A percentile compares a stretch with the other conserved stretches of the same genome.
Evolutionary conservation across 2,329 filamentous ascomycete species (phyloP).

Genomic region (Calycina marina): DNA sequence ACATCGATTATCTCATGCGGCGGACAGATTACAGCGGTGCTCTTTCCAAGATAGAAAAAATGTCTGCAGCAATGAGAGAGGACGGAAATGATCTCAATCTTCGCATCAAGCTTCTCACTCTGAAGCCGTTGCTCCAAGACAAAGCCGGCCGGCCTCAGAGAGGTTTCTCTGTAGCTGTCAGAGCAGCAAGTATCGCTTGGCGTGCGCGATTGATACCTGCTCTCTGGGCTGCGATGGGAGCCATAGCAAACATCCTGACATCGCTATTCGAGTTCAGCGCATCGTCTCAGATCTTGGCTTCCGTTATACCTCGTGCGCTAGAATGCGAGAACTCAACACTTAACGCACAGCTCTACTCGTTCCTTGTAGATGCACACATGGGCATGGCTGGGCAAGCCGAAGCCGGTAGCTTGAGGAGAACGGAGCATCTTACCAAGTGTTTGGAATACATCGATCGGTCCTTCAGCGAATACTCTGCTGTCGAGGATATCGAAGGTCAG

Average conservation of each 20-base stretch:
- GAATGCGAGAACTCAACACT: slow-evolving; percentile 43
- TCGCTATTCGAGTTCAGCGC: slow-evolving; percentile 44
- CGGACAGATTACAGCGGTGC: slow-evolving; percentile 37
- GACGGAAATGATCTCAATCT: slow-evolving; percentile 45
- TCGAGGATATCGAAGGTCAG: slow-evolving; percentile 44
- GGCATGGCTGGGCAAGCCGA: slow-evolving; percentile 39
- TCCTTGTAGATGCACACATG: slow-evolving; percentile 49
- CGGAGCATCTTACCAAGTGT: slow-evolving; percentile 31
- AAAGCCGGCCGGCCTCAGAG: slow-evolving; percentile 43
- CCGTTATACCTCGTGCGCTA: slow-evolving; percentile 48
- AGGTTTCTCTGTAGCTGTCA: slow-evolving; percentile 50
- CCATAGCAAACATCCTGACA: slow-evolving; percentile 41
- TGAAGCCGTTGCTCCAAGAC: slow-evolving; percentile 47
- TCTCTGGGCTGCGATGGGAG: slow-evolving; percentile 45
- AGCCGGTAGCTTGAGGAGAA: slow-evolving; percentile 24
- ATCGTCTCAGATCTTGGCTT: slow-evolving; percentile 39
- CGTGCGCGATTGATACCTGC: slow-evolving; percentile 41
- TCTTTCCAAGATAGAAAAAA: slow-evolving; percentile 35
- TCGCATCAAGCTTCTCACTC: slow-evolving; percentile 42
- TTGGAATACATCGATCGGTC: slow-evolving; percentile 19
- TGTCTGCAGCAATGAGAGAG: slow-evolving; percentile 34
- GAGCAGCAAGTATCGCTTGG: slow-evolving; percentile 48
- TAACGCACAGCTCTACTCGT: slow-evolving; percentile 40
- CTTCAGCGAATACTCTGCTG: slow-evolving; percentile 35
- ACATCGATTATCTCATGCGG: slow-evolving; percentile 43